Evolutionary conservation across 2,329 filamentous ascomycete species (phyloP), one percentile per base, ranked within the genome.

Genomic region (Xylaria sp.): DNA sequence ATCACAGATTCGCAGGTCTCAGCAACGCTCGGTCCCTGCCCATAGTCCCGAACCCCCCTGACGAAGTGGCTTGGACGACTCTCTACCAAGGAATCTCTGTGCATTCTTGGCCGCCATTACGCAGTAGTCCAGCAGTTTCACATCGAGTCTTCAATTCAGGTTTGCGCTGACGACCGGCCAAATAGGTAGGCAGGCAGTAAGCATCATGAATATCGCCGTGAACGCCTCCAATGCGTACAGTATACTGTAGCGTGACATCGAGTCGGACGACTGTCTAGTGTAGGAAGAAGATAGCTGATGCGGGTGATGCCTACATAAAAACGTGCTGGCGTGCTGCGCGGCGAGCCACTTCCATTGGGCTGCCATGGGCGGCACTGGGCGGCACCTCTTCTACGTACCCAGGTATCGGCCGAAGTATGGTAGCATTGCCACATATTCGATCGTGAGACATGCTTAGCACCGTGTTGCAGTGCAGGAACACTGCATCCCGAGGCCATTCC

Each of bases 381-480:
- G 34, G 34, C 34, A 37, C 34, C 34, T 37, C 28, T 25, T 31
- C 51, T 37, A 41, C 55, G 8, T 56, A 55, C 52, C 34, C 28
- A 28, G 28, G 28, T 37, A 37, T 37, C 20, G 57, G 37, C 56
- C 57, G 57, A 65, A 51, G 44, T 25, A 56, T 23, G 57, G 59
- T 59, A 55, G 58, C 31, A 69, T 46, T 54, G 39, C 48, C 41
- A 56, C 46, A 48, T 25, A 25, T n/a, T 20, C 18, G 50, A 57
- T 62, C 52, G 41, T 39, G 10, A 34, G 55, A 65, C 50, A 55
- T 65, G 57, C 58, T 34, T 46, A 4, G 61, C 58, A 63, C 58
- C 44, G 63, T 48, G 63, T 69, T 62, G 39, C 66, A 65, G 57
- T 39, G 58, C 66, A 63, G 44, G 37, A 55, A 28, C 41, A 52